These are phyloP conservation scores for Peronosclerospora sorghi DNA, from an alignment of 352 stramenopile species.

Conservation along the genomic window DNA sequence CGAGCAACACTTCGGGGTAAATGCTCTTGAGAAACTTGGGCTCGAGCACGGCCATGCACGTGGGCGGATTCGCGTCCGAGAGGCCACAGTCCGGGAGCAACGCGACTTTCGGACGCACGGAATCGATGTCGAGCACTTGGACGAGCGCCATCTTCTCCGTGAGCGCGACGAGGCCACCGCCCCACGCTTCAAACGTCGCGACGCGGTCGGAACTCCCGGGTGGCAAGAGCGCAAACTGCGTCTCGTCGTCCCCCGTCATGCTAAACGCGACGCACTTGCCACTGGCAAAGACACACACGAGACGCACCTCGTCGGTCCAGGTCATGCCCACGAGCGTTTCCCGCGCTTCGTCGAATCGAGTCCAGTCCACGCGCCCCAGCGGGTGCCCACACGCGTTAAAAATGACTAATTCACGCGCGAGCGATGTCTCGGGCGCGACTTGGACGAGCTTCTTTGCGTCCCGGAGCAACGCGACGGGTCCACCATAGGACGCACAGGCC, in stretches of 20 bases:
- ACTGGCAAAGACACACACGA: slow-evolving; percentile 72
- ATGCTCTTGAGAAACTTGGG: slow-evolving; percentile 84
- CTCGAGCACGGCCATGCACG: slow-evolving; percentile 88
- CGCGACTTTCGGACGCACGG: slow-evolving; percentile 65
- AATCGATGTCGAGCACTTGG: slow-evolving; percentile 71
- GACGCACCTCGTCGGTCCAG: slow-evolving; percentile 75
- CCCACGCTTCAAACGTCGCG: slow-evolving; percentile 67
- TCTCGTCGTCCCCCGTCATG: slow-evolving; percentile 62
- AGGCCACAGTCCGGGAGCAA: slow-evolving; percentile 61
- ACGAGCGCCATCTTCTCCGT: slow-evolving; percentile 75
- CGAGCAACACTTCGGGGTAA: slow-evolving; percentile 89
- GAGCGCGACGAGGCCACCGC: slow-evolving; percentile 63
- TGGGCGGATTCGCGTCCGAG: slow-evolving; percentile 61
- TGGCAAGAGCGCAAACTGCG: slow-evolving; percentile 56
- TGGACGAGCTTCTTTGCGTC: slow-evolving; percentile 69
- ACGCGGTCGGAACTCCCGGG: slow-evolving; percentile 60
- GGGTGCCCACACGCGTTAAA: slow-evolving; percentile 67
- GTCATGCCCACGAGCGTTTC: slow-evolving; percentile 61
- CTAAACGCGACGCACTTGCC: slow-evolving; percentile 60
- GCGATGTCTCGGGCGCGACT: slow-evolving; percentile 33
- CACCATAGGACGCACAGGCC: slow-evolving; percentile 50
- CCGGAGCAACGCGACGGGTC: slow-evolving; percentile 58
- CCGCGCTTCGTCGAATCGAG: slow-evolving; percentile 54
- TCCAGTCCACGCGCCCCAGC: slow-evolving; percentile 50
- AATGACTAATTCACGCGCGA: slow-evolving; percentile 51